Percentiles rank a stretch among this genome's conserved stretches.
These are phyloP conservation scores for Peronospora destructor DNA, from an alignment of 352 stramenopile genomes.

Conservation along the genomic window DNA sequence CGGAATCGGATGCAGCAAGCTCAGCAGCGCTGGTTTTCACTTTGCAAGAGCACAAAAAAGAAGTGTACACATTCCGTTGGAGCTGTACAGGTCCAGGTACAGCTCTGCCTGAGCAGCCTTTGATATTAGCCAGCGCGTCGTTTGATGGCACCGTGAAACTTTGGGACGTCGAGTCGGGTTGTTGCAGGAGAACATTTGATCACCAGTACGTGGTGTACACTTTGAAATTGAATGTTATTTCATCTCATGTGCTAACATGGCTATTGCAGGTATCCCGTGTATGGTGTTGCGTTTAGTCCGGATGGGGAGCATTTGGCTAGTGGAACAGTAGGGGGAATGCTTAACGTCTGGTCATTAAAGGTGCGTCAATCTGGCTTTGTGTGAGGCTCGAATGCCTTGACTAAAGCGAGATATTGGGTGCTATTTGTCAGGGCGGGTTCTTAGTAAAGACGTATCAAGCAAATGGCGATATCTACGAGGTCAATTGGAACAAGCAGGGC, in stretches of 20 bases:
- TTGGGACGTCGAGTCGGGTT: conserved; percentile 89
- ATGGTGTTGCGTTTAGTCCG: conserved; percentile 83
- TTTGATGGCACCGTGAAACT: conserved; percentile 95
- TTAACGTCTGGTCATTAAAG: conserved; percentile 97
- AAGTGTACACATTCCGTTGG: conserved; percentile 92
- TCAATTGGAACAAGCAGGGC: conserved; percentile 94
- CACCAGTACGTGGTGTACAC: conserved; percentile 81
- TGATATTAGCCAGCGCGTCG: conserved; percentile 90
- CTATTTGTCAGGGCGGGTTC: conserved; percentile 42
- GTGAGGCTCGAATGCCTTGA: background rate
- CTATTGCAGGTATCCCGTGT: conserved; percentile 65
- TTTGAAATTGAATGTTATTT: conserved; percentile 3
- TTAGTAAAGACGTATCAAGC: conserved; percentile 86
- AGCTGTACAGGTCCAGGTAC: conserved; percentile 77
- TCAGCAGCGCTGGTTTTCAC: conserved; percentile 60
- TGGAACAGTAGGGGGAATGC: conserved; percentile 92
- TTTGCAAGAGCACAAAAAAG: conserved; percentile 89
- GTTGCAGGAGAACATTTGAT: conserved; percentile 89
- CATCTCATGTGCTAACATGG: conserved; percentile 21
- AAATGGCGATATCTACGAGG: conserved; percentile 97
- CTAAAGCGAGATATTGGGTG: no score
- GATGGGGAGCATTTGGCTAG: conserved; percentile 92
- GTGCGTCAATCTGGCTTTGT: conserved; percentile 58
- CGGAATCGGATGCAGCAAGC: conserved; percentile 21
- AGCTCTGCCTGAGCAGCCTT: conserved; percentile 46